Base-by-base conservation (phyloP, 768 basidiomycete species). In the Naganishia vishniacii region DNA sequence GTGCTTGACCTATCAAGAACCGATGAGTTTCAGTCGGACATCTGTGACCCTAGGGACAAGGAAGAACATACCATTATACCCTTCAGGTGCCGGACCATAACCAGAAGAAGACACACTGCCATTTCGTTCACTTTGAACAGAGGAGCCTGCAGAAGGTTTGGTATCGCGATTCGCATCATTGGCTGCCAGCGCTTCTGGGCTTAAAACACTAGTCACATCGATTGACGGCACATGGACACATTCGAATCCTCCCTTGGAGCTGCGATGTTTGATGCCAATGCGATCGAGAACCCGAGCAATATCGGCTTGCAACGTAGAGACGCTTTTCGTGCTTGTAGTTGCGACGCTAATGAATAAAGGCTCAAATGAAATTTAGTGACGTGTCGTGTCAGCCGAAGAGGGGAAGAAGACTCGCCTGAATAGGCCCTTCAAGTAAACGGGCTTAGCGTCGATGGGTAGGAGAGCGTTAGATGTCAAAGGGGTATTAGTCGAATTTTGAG, bases 221-320 rank as follows among this genome's bases (percentile, higher is more conserved):
- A 98, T 97, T 29, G 90, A 92, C 0, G 94, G 94, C 31, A 89
- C 78, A 75, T 99, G 91, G 25, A 94, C 88, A 79, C 95, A 99
- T 76, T 99, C 94, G 75, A 91, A 98, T 2, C 94, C 95, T 63
- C 85, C 81, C 78, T 86, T 89, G 69, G 84, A 91, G 75, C 91
- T 88, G 42, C 91, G 84, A 74, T 95, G 91, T 76, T 91, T 90
- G 32, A 99, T 88, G 67, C 93, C 91, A 85, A 98, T 91, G 48
- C 93, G 84, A 71, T 93, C 89, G 41, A 98, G 82, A 1, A 95
- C 93, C 13, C 84, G 83, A 51, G 83, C 82, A 68, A 99, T 87
- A 77, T 98, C 94, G 63, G 82, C 79, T 77, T 90, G 88, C 78
- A 98, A 86, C 9, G 84, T 81, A 15, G 83, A 78, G 4, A 91